Conservation (phyloP, 108 stramenopile genomes). For the Aurantiochytrium sp. region DNA sequence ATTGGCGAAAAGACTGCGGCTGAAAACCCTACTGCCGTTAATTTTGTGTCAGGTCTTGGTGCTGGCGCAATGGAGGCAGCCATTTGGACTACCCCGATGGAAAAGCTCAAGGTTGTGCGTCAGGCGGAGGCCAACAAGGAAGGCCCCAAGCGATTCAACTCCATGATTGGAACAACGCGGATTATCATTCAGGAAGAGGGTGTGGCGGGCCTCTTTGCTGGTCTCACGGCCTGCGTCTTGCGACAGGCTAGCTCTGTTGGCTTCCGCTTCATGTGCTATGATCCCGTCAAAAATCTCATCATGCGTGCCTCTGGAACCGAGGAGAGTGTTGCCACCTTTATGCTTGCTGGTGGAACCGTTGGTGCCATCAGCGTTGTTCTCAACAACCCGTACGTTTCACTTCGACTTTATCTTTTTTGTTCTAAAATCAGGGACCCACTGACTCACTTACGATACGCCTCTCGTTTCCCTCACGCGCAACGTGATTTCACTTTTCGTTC, state of each 20-base stretch:
- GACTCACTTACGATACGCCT: no score
- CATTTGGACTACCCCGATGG: neutral
- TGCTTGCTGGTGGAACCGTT: conserved; percentile 9
- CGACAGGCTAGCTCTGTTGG: neutral
- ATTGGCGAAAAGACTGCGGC: neutral
- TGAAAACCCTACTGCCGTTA: neutral
- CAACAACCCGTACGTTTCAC: conserved; percentile 2
- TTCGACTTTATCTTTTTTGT: no score
- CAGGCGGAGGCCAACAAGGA: conserved; percentile 16
- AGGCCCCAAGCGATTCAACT: conserved; percentile 2
- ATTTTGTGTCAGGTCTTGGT: neutral
- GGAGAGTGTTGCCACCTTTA: neutral
- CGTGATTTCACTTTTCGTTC: no score
- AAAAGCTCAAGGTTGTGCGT: neutral
- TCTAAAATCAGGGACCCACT: no score
- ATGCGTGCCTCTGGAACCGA: neutral
- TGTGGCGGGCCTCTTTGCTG: neutral
- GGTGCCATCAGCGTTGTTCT: neutral
- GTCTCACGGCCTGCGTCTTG: neutral
- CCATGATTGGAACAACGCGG: neutral
- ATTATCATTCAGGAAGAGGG: neutral
- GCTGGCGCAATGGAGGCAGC: conserved; percentile 16
- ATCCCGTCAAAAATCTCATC: neutral
- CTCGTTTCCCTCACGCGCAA: no score
- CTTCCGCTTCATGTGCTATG: neutral